Evolutionary conservation across 345 rosid species (phyloP).

Genomic region (Eucalyptus curtisii): DNA sequence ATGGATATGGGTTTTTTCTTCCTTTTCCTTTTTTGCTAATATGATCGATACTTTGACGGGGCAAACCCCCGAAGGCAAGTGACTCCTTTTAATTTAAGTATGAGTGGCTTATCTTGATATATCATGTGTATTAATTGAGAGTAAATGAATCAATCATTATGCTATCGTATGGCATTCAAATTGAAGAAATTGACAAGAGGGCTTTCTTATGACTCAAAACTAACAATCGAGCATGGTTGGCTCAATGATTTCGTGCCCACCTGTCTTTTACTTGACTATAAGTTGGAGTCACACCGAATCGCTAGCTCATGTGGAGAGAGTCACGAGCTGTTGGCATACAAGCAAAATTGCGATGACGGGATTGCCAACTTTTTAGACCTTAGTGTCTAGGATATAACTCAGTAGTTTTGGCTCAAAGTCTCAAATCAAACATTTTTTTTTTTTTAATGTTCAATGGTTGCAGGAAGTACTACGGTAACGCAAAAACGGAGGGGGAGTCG

Average conservation of each 20-base stretch:
- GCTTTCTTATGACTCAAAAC: neutral
- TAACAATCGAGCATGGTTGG: neutral
- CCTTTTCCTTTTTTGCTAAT: neutral
- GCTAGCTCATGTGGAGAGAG: neutral
- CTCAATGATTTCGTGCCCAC: neutral
- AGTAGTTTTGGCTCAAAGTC: neutral
- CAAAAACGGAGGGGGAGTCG: neutral
- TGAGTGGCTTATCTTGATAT: neutral
- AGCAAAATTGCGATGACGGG: fast-evolving
- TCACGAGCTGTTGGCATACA: neutral
- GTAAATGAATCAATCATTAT: neutral
- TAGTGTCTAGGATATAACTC: neutral
- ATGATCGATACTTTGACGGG: neutral
- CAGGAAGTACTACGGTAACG: neutral
- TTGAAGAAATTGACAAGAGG: neutral
- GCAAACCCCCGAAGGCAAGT: neutral
- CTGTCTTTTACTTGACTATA: neutral
- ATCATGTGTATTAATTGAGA: neutral
- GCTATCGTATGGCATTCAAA: neutral
- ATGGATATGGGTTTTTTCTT: neutral
- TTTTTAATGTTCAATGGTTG: neutral
- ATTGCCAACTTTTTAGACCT: neutral
- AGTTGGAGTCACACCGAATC: neutral
- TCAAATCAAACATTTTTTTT: neutral
- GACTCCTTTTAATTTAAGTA: neutral